phyloP scores from a whole-genome alignment of 2,329 filamentous ascomycete genomes.

The Aspergillus eucalypticola region DNA sequence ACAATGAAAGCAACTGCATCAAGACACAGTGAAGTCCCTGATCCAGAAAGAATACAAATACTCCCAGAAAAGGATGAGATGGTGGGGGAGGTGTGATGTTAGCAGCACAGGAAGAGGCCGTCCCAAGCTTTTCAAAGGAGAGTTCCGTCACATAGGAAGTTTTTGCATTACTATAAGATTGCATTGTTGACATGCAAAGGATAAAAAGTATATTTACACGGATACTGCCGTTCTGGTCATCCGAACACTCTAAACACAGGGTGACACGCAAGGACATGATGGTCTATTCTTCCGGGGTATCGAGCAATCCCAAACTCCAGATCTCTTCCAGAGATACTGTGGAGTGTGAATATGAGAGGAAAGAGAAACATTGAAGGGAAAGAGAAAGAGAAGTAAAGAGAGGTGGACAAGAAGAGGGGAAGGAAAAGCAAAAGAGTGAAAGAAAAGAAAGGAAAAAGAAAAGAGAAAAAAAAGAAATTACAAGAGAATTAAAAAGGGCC shows the following conservation, averaged over 20 bases:
- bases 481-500: neutral
- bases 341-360: slow-evolving; percentile 12
- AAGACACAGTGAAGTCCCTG: neutral
- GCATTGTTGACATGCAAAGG: slow-evolving; percentile 7
- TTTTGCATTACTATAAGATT: neutral
- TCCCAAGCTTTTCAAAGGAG: neutral
- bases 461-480: neutral
- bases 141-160: neutral
- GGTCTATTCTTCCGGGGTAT: slow-evolving; percentile 27
- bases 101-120: neutral
- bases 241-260: slow-evolving; percentile 15
- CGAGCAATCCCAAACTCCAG: slow-evolving; percentile 28
- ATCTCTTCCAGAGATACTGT: slow-evolving; percentile 12
- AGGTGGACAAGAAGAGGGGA: neutral
- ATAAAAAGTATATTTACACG: slow-evolving; percentile 11
- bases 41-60: neutral
- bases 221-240: slow-evolving; percentile 14
- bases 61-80: too few relatives aligned
- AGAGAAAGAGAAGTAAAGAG: slow-evolving; percentile 2
- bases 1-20: neutral
- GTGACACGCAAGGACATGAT: slow-evolving; percentile 14
- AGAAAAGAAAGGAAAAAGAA: neutral
- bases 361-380: slow-evolving; percentile 10
- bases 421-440: neutral
- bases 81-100: too few relatives aligned